A percentile compares a stretch with the other conserved stretches of the same genome.
These are phyloP conservation scores for Hippophae tibetana DNA, from an alignment of 306 rosid species.

Conservation along the genomic window DNA sequence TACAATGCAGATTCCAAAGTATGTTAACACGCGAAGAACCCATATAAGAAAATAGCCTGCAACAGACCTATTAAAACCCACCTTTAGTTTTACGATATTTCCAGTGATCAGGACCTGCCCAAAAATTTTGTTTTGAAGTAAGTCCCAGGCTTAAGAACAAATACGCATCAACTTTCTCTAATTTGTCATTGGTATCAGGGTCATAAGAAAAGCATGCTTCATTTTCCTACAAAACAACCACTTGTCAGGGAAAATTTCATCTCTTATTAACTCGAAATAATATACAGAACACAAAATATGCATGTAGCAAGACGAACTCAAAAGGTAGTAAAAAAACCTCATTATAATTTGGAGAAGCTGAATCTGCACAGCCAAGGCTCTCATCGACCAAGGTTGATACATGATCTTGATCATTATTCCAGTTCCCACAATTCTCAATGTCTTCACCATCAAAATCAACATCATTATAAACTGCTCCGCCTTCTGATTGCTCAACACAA, in stretches of 20 bases:
- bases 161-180: conserved; percentile 59
- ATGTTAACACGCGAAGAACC: conserved; percentile 12
- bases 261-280: neutral
- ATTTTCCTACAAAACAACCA: conserved; percentile 44
- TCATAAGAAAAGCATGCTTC: conserved; percentile 41
- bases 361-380: conserved; percentile 42
- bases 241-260: conserved; percentile 17
- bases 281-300: neutral
- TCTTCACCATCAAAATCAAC: conserved; percentile 40
- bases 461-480: conserved; percentile 27
- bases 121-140: conserved; percentile 64
- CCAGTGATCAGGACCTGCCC: conserved; percentile 99
- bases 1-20: conserved; percentile 18
- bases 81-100: conserved; percentile 71
- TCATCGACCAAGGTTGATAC: conserved; percentile 39
- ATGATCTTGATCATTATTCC: conserved; percentile 56
- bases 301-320: too few species aligned
- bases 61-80: conserved; percentile 20
- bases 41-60: neutral
- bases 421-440: conserved; percentile 36
- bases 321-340: conserved; percentile 41
- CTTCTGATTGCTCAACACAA: conserved; percentile 29
- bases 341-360: conserved; percentile 44
- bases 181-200: conserved; percentile 41
- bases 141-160: conserved; percentile 70